Evolutionary conservation across 352 stramenopile genomes (phyloP), one percentile per base, ranked within the genome.

Genomic region (Globisporangium abappressorium): DNA sequence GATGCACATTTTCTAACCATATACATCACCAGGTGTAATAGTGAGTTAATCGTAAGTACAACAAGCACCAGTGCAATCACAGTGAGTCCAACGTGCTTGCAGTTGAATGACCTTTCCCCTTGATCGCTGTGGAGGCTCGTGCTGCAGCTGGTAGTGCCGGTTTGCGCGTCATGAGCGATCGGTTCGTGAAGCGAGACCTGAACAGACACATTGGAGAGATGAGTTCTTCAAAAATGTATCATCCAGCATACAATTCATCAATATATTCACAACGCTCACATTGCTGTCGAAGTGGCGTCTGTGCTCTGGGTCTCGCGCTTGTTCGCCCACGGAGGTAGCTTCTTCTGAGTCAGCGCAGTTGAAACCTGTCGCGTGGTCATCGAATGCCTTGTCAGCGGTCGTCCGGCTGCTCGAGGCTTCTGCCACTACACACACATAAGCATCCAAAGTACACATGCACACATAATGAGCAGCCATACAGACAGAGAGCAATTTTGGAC

Each of bases 321-420:
- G 34, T 59, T 69, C 34, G 62, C 67, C 67, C 67, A 72, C 5
- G 67, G 57, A 28, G 67, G 67, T 9, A 61, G 20, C 61, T 72
- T 64, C 62, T 47, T 57, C n/a, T 72, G 54, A 24, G 43, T 46
- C 4, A 24, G 20, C 18, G 26, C 24, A 22, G 34, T 41, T 49
- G 65, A 67, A 9, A 34, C 12, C 22, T 63, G 66, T 18, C 60
- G 49, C 5, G 47, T 62, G 2, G 54, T 53, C 24, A 62, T 56
- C 24, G 53, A 58, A 24, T 66, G 61, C 49, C 34, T 68, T 6
- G 69, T 24, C 54, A 49, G 49, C 14, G 43, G 36, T 26, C 43
- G 55, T 20, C 28, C 22, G 8, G 6, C 46, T 53, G 30, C 62
- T 14, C 24, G 55, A 33, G 54, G 62, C 24, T 69, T 58, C 34